Conservation (phyloP, 192 early-diverging fungal species). For the Phycomyces blakesleeanus region DNA sequence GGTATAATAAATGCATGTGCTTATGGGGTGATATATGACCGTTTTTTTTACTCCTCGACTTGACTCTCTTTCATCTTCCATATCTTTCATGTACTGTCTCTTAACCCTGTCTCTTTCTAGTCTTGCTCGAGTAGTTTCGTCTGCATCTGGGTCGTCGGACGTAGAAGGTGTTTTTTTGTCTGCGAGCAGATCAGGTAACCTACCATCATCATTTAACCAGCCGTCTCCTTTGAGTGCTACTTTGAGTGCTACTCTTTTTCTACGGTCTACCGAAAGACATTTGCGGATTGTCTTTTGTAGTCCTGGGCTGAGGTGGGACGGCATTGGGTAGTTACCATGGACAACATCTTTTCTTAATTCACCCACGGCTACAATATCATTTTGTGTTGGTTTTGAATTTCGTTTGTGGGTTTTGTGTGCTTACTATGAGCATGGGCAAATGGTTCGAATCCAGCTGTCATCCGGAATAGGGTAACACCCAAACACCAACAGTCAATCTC, state of each 20-base stretch:
- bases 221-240: constrained; percentile 41
- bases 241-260: constrained; percentile 34
- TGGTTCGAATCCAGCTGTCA: constrained; percentile 54
- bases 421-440: constrained; percentile 40
- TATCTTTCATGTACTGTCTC: constrained; percentile 24
- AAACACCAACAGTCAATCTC: constrained; percentile 95
- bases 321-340: constrained; percentile 38
- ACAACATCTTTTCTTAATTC: constrained; percentile 48
- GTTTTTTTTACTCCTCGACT: constrained; percentile 16
- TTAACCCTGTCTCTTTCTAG: constrained; percentile 12
- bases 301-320: constrained; percentile 30
- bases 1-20: constrained; percentile 30
- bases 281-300: constrained; percentile 42
- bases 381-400: no score
- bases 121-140: constrained; percentile 1
- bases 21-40: constrained; percentile 27
- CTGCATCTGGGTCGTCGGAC: background rate
- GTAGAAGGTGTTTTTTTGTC: background rate
- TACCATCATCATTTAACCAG: constrained; percentile 42
- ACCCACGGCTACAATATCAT: constrained; percentile 35
- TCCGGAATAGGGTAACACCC: constrained; percentile 84
- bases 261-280: constrained; percentile 40
- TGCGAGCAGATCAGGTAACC: constrained; percentile 16
- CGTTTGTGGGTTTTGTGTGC: no score
- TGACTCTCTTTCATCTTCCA: constrained; percentile 26